Evolutionary conservation across 352 stramenopile species (phyloP), one percentile per base, ranked within the genome.

Genomic region (Phytophthora litchii): DNA sequence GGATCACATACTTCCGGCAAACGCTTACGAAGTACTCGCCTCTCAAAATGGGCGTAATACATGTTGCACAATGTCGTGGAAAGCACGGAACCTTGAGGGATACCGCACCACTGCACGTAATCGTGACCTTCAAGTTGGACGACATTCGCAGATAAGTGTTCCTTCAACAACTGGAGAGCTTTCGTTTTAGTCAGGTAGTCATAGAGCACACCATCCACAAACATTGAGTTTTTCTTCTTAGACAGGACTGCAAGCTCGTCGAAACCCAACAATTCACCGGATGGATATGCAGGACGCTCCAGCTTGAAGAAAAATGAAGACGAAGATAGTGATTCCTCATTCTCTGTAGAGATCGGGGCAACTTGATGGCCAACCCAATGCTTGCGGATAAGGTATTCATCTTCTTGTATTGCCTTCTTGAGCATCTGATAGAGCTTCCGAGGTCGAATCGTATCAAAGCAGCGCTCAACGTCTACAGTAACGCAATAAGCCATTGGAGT

Each of bases 31-130:
- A 92, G 55, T 23, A 91, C 58, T 36, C 76, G 71, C 3, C 77
- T 67, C 64, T 94, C 85, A 38, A 91, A 92, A 44, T 91, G 64
- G 12, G 79, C 83, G 40, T 89, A 92, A 58, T 92, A 94, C 13
- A 94, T 58, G 41, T 91, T 92, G 59, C 85, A 94, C 8, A 94
- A 60, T 6, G 80, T 83, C 4, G 85, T 92, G 6, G 85, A 94
- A 11, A 94, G 64, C 45, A 94, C 78, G 0, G 85, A 94, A n/a
- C 85, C 85, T 62, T 94, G 85, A 0, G 85, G 83, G 12, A 94
- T 94, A 0, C 84, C 85, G 62, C 86, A 71, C 14, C 46, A 47
- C 42, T 94, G 85, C 27, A 87, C 43, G 50, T 76, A 91, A 5
- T 77, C 44, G 6, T 76, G 63, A 1, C 70, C 67, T 19, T 88